A percentile compares a stretch with the other conserved stretches of the same genome.
These are phyloP conservation scores for Aspergillus sp. DNA, from an alignment of 2,329 filamentous ascomycete genomes.

Conservation along the genomic window DNA sequence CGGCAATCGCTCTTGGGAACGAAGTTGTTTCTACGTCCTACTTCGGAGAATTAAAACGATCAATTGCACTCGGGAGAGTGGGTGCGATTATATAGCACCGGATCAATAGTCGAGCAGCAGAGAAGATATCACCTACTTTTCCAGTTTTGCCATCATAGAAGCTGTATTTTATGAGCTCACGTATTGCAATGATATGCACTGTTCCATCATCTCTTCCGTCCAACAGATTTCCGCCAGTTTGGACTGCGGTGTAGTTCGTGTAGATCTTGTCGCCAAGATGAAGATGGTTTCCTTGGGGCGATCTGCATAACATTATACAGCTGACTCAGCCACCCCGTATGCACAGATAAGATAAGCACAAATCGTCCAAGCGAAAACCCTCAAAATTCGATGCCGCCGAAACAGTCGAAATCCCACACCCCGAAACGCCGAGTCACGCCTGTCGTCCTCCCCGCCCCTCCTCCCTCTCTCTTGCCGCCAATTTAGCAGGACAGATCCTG, in stretches of 20 bases:
- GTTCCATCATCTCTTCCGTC: too few relatives aligned
- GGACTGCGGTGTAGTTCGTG: too few relatives aligned
- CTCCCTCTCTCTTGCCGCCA: constrained; percentile 22
- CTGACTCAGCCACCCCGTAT: constrained; percentile 33
- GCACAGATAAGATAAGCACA: constrained; percentile 48
- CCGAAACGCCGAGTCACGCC: constrained; percentile 30
- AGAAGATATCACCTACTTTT: not conserved
- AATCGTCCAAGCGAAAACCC: constrained; percentile 45
- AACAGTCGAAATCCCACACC: constrained; percentile 36
- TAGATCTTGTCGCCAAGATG: too few relatives aligned
- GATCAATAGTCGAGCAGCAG: too few relatives aligned
- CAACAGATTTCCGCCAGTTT: too few relatives aligned
- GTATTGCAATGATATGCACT: too few relatives aligned
- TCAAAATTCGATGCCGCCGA: constrained; percentile 44
- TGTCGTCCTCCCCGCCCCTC: constrained; percentile 24
- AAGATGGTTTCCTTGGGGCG: not conserved
- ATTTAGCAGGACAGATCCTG: constrained; percentile 16
- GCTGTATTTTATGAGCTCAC: not conserved
- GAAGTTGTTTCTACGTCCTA: too few relatives aligned
- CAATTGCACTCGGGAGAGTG: too few relatives aligned
- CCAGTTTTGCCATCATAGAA: not conserved
- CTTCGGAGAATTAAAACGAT: too few relatives aligned
- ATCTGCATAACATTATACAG: constrained; percentile 13
- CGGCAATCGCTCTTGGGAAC: too few relatives aligned
- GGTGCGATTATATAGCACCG: too few relatives aligned